Conservation (phyloP, 73 alveolate species). For the Paramecium caudatum region DNA sequence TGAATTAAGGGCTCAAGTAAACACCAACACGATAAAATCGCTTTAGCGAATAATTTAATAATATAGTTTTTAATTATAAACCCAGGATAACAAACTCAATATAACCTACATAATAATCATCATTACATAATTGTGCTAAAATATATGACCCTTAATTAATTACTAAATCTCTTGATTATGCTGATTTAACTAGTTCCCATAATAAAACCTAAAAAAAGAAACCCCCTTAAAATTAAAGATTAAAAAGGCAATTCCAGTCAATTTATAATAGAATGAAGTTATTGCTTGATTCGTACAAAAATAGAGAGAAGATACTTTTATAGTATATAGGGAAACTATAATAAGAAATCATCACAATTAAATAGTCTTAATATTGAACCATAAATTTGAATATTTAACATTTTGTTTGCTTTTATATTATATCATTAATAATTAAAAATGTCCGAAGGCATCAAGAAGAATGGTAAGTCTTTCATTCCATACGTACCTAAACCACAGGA, state of each 20-base stretch:
- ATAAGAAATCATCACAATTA: constrained; percentile 10
- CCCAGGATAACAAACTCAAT: neutral
- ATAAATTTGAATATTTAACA: neutral
- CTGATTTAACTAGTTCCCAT: neutral
- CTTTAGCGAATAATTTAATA: neutral
- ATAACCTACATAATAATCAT: neutral
- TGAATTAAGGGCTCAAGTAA: neutral
- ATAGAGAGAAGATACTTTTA: neutral
- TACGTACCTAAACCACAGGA: neutral
- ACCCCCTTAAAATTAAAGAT: neutral
- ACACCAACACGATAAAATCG: neutral
- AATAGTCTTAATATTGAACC: neutral
- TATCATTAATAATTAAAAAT: neutral
- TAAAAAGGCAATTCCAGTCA: constrained; percentile 22
- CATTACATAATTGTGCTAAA: neutral
- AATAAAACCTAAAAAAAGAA: neutral
- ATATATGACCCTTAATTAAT: neutral
- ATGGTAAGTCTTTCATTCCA: constrained; percentile 51
- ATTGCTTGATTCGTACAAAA: constrained; percentile 38
- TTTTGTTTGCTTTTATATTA: constrained; percentile 29
- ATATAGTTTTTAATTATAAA: neutral
- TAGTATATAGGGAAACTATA: constrained; percentile 27
- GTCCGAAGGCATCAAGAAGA: constrained; percentile 10
- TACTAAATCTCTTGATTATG: constrained; percentile 44
- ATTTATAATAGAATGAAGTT: constrained; percentile 23